These are phyloP conservation scores for Agaricus sinodeliciosus DNA, from an alignment of 768 basidiomycete species.

Conservation along the genomic window DNA sequence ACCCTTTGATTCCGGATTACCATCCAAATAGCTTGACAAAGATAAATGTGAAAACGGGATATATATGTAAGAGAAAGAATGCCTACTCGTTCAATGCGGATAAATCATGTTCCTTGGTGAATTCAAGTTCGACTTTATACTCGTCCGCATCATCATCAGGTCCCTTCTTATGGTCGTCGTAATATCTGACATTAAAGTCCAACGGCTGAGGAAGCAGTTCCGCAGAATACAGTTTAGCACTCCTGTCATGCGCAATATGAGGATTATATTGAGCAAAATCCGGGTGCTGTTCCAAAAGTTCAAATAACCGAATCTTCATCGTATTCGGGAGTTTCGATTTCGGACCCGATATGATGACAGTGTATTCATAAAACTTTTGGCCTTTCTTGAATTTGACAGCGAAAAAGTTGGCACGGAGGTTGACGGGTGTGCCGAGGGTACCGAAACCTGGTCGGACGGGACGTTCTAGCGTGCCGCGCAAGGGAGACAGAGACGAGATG, in stretches of 20 bases:
- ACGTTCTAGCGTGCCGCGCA: slow-evolving; percentile 21
- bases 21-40: slow-evolving; percentile 38
- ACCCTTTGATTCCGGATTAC: slow-evolving; percentile 30
- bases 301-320: slow-evolving; percentile 43
- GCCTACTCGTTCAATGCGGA: slow-evolving; percentile 24
- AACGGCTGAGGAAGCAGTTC: slow-evolving; percentile 35
- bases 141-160: slow-evolving; percentile 26
- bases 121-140: slow-evolving; percentile 33
- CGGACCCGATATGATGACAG: slow-evolving; percentile 37
- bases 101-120: slow-evolving; percentile 28
- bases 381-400: slow-evolving; percentile 36
- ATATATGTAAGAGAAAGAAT: not conserved
- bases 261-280: slow-evolving; percentile 25
- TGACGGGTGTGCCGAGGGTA: slow-evolving; percentile 36
- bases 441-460: slow-evolving; percentile 53
- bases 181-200: slow-evolving; percentile 28
- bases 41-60: not conserved
- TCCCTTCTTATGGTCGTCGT: slow-evolving; percentile 28
- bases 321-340: slow-evolving; percentile 27
- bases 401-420: slow-evolving; percentile 57
- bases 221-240: slow-evolving; percentile 37
- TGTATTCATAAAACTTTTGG: slow-evolving; percentile 43
- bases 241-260: slow-evolving; percentile 45
- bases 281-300: slow-evolving; percentile 40
- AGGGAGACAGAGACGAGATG: slow-evolving; percentile 26